phyloP scores from a whole-genome alignment of 768 basidiomycete genomes.

The Termitomyces sp. region DNA sequence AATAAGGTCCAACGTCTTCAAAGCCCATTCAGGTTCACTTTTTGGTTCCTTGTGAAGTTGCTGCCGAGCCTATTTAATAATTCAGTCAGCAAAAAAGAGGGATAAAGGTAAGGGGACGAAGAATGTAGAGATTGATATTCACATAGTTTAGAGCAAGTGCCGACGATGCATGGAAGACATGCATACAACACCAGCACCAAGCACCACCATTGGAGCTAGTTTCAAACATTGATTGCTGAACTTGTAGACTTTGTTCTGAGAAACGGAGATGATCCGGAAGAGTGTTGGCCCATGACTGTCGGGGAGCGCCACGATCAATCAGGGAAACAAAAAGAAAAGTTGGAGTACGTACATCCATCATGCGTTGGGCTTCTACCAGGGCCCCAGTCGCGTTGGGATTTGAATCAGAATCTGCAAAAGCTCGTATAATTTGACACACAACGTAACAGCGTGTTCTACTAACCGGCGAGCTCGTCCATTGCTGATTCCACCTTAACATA shows the following conservation, averaged over 20 bases:
- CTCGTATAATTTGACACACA: neutral
- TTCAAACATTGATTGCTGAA: conserved; percentile 75
- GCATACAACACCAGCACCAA: conserved; percentile 79
- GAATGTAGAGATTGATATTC: conserved; percentile 25
- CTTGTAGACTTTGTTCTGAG: conserved; percentile 61
- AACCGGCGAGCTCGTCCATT: conserved; percentile 50
- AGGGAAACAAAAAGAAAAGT: neutral
- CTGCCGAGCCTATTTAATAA: conserved; percentile 32
- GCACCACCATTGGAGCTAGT: conserved; percentile 75
- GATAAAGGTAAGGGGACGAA: neutral
- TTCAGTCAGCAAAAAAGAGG: neutral
- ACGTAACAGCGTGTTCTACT: conserved; percentile 16
- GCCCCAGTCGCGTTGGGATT: conserved; percentile 32
- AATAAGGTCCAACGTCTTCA: conserved; percentile 39
- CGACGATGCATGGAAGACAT: conserved; percentile 68
- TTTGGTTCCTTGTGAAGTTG: conserved; percentile 32
- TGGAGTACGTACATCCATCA: conserved; percentile 35
- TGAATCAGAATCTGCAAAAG: conserved; percentile 23
- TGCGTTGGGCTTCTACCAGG: conserved; percentile 39
- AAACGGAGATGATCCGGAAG: conserved; percentile 74
- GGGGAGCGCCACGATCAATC: conserved; percentile 1
- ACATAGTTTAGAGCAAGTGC: conserved; percentile 62
- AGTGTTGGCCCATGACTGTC: conserved; percentile 49
- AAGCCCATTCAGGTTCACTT: conserved; percentile 39
- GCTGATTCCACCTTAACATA: conserved; percentile 58